phyloP scores from a whole-genome alignment of 192 early-diverging fungal genomes.

The Backusella parvicylindrica region DNA sequence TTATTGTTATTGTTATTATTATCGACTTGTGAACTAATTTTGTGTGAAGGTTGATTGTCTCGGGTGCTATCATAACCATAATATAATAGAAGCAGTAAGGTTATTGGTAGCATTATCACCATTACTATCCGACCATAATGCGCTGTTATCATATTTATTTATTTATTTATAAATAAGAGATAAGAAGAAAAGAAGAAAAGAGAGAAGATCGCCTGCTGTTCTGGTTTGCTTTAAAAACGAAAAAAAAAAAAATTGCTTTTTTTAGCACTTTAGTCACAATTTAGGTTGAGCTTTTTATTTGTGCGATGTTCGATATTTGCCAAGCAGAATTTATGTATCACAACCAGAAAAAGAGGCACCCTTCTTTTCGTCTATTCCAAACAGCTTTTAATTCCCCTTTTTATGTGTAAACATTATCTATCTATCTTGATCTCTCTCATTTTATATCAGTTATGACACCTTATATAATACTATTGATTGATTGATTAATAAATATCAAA shows the following conservation, averaged over 20 bases:
- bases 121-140: slow-evolving; percentile 13
- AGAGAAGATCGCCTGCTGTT: neutral
- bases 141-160: slow-evolving; percentile 2
- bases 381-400: neutral
- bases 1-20: neutral
- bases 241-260: neutral
- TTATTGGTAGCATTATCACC: slow-evolving; percentile 1
- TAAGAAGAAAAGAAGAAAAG: neutral
- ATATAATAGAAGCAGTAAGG: neutral
- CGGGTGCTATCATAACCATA: neutral
- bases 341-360: neutral
- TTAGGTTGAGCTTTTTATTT: neutral
- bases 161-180: neutral
- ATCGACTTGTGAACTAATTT: neutral
- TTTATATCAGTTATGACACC: neutral
- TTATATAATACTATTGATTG: neutral
- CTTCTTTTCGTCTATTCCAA: neutral
- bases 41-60: neutral
- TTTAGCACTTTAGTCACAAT: neutral
- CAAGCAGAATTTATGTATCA: neutral
- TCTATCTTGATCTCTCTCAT: neutral
- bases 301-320: neutral
- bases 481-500: neutral
- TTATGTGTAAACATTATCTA: neutral
- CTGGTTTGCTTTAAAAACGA: neutral